phyloP scores from a whole-genome alignment of 352 stramenopile species.

The Globisporangium lucens region DNA sequence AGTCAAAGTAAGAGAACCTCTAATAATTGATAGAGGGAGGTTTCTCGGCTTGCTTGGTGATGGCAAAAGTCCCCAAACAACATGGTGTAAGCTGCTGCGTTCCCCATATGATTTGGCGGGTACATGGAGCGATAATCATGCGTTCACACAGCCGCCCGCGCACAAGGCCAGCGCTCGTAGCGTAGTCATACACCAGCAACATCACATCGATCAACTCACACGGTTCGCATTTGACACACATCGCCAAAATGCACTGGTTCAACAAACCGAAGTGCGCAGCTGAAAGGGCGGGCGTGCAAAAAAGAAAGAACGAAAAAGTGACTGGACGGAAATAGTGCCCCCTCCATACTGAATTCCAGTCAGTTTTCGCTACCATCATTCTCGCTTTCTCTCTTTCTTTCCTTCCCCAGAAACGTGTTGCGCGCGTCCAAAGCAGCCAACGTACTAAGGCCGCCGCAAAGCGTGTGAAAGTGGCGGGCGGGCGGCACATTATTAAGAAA shows the following conservation, averaged over 20 bases:
- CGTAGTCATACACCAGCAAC: not conserved
- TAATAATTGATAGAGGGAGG: not conserved
- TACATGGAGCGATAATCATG: not conserved
- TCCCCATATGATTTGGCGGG: not conserved
- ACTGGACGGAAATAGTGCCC: constrained; percentile 11
- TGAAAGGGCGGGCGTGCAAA: not conserved
- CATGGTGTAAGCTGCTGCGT: not conserved
- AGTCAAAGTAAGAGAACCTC: not conserved
- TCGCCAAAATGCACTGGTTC: not conserved
- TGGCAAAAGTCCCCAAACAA: not conserved
- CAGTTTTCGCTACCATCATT: not conserved
- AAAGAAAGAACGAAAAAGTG: constrained; percentile 14
- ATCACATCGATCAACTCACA: not conserved
- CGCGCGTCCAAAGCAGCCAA: not conserved
- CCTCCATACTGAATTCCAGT: constrained; percentile 5
- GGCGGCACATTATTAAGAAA: not conserved
- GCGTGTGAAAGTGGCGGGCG: not conserved
- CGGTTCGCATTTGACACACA: not conserved
- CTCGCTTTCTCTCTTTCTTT: not conserved
- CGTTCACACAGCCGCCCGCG: not conserved
- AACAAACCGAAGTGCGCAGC: not conserved
- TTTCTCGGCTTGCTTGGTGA: not conserved
- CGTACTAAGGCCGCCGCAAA: not conserved
- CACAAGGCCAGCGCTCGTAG: not conserved
- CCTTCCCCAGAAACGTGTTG: constrained; percentile 5